A percentile compares a stretch with the other conserved stretches of the same genome.
Conservation (phyloP, 257 asterid genomes). For the Asclepias syriaca region DNA sequence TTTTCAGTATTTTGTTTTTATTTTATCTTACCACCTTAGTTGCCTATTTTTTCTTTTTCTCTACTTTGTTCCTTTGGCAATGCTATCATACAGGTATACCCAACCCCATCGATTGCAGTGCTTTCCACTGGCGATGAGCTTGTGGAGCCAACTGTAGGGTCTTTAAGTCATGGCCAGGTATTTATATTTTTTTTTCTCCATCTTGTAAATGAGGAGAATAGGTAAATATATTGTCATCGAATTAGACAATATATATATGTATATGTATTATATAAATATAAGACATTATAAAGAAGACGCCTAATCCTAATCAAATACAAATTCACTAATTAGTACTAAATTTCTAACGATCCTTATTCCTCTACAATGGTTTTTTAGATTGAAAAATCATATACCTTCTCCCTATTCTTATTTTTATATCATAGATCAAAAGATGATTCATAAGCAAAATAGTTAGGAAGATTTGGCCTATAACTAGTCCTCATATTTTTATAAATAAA, state of each 20-base stretch:
- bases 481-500: not conserved
- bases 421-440: not conserved
- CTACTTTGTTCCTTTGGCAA: constrained; percentile 17
- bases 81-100: constrained; percentile 52
- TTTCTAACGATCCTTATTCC: too few species aligned
- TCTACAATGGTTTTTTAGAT: not conserved
- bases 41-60: not conserved
- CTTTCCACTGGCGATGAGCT: constrained; percentile 97
- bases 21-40: constrained; percentile 2
- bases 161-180: constrained; percentile 87
- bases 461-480: not conserved
- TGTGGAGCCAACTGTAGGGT: constrained; percentile 57
- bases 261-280: too few species aligned
- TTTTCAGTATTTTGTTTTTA: not conserved
- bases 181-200: constrained; percentile 1
- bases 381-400: not conserved
- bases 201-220: not conserved
- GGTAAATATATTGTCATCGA: too few species aligned
- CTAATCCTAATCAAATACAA: too few species aligned
- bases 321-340: too few species aligned
- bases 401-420: not conserved
- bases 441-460: not conserved
- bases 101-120: constrained; percentile 69
- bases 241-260: too few species aligned
- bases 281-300: too few species aligned